Evolutionary conservation across 805 yeast genomes (phyloP), one percentile per base, ranked within the genome.

Genomic region (Candida qinlingensis): DNA sequence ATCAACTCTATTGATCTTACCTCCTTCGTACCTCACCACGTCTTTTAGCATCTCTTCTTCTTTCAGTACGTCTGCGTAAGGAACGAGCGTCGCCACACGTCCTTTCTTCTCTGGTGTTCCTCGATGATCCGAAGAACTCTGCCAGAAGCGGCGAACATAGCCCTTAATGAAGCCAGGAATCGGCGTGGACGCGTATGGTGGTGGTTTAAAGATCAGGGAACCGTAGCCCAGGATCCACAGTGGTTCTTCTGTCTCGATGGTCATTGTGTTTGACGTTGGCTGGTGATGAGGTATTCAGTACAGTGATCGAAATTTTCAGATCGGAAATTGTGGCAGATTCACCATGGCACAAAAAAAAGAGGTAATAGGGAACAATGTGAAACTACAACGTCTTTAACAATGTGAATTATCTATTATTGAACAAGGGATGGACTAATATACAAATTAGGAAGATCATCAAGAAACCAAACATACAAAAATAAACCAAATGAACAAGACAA

Each of bases 141-240:
- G 97, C 97, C 97, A 91, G 62, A 91, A 91, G 41, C 96, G 69
- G 25, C 98, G 74, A 1, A 83, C 79, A 56, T 72, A 89, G 2
- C 97, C 97, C 45, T 73, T 72, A 27, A 91, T 72, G 42, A 82
- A 77, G 0, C 97, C 97, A 0, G 89, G 82, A 8, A 86, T 74
- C 3, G 50, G 46, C 37, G 80, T 68, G 57, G 79, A 72, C 52
- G 78, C 76, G 55, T 77, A 75, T 12, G 92, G 91, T 0, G 97
- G 97, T 0, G 96, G 97, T 60, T 89, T 90, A 74, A 85, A 90
- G 28, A 90, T 81, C 45, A 90, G 71, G 0, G 96, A 87, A 1
- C 97, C 97, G 61, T 90, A 90, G 3, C 97, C 97, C 9, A 90
- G 81, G 11, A 90, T 75, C 96, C 96, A 91, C 50, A 82, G 63